phyloP scores from a whole-genome alignment of 78 protist genomes.

The Speleostelium caveatum region DNA sequence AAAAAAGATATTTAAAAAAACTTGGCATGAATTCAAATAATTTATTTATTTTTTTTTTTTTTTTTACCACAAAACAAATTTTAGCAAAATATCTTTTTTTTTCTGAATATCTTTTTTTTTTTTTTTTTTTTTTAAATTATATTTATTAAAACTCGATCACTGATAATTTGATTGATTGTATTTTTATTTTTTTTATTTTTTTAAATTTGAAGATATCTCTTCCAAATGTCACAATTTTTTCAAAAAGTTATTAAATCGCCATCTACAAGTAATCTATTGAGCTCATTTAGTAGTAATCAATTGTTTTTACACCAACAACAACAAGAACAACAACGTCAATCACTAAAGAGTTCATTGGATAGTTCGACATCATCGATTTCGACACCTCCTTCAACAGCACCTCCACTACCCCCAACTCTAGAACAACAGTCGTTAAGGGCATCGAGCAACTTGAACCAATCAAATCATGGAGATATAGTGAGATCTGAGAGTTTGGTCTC shows the following conservation, averaged over 20 bases:
- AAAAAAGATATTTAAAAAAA: too few relatives aligned
- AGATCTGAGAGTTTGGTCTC: constrained; percentile 42
- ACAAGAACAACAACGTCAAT: not conserved
- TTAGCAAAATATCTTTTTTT: not conserved
- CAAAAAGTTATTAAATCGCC: constrained; percentile 71
- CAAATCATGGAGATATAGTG: not conserved
- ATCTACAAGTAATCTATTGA: constrained; percentile 40
- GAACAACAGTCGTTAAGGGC: not conserved
- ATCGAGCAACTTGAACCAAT: not conserved
- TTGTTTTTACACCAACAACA: not conserved
- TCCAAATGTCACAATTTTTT: constrained; percentile 12
- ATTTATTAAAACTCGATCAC: not conserved
- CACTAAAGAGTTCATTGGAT: not conserved
- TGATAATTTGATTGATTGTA: not conserved
- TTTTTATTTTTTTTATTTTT: too few relatives aligned
- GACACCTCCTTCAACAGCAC: not conserved
- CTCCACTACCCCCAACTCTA: constrained; percentile 15
- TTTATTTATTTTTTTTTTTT: too few relatives aligned
- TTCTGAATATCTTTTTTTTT: not conserved
- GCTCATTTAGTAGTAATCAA: not conserved
- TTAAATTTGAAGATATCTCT: too few relatives aligned
- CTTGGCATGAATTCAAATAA: too few relatives aligned
- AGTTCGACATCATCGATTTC: not conserved
- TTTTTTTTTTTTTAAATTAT: too few relatives aligned
- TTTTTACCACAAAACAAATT: too few relatives aligned